Evolutionary conservation across 805 yeast species (phyloP), one percentile per base, ranked within the genome.

Genomic region (Candida ipomoeae): DNA sequence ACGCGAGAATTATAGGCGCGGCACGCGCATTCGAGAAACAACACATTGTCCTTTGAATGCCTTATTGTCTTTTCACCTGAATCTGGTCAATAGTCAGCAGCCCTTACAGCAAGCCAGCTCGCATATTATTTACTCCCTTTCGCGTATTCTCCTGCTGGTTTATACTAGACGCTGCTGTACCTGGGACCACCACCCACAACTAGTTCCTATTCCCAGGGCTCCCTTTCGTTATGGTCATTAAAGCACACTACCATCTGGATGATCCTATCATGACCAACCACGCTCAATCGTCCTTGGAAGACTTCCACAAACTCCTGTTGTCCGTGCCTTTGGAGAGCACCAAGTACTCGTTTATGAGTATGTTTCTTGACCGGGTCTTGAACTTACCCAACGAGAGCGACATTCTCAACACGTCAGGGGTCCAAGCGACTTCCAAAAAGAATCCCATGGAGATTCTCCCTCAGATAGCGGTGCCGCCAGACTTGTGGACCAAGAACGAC

Each of bases 401-500:
- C 15, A 58, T 62, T 14, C 38, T 60, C 47, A 49, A 48, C 33
- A 46, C 53, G 4, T 31, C 46, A 26, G 45, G 38, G 26, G 14
- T 13, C 11, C 15, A 29, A 5, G 18, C 41, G 26, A 38, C 17
- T 2, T n/a, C 43, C 20, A 13, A 31, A 44, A 42, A n/a, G 29
- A 15, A 38, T 34, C 41, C 31, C 5, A 50, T 53, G 14, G 75
- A 70, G 41, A 56, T 70, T 15, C 50, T 73, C 35, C 71, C 73
- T 23, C 67, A 63, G 36, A 58, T 73, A 2, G 55, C 58, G 2
- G 58, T 73, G 10, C 77, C 78, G 4, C 49, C 49, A 20, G 75
- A 73, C 52, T 51, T 70, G 20, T 73, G 78, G 78, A 56, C 67
- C 31, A 53, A 56, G 32, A 67, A 66, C 18, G 68, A 66, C 10